phyloP scores from a whole-genome alignment of 148 eudicot species.

The Chenopodium quinoa region DNA sequence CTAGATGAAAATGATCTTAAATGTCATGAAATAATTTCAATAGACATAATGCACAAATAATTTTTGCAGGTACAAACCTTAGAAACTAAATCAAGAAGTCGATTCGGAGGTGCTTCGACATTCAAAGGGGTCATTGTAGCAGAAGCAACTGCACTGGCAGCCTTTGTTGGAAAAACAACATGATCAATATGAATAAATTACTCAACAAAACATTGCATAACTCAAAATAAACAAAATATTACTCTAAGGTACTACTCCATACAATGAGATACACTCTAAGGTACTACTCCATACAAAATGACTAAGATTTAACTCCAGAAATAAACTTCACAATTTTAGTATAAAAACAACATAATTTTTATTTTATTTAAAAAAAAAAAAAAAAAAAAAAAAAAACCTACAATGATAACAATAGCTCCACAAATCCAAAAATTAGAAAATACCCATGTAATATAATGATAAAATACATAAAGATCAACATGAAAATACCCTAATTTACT shows the following conservation, averaged over 20 bases:
- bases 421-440: neutral
- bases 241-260: neutral
- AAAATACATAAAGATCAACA: neutral
- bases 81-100: constrained; percentile 76
- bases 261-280: neutral
- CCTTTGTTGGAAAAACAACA: constrained; percentile 35
- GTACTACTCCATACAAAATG: neutral
- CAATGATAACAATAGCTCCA: neutral
- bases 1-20: neutral
- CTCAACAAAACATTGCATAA: neutral
- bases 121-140: constrained; percentile 85
- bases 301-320: neutral
- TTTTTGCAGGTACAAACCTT: constrained; percentile 48
- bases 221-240: neutral
- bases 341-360: neutral
- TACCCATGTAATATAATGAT: constrained; percentile 9
- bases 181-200: constrained; percentile 3
- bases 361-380: no score
- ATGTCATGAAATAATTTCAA: neutral
- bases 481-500: neutral
- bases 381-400: neutral
- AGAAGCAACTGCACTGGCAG: constrained; percentile 82
- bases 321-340: neutral
- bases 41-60: neutral
- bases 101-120: constrained; percentile 68